phyloP scores from a whole-genome alignment of 352 stramenopile genomes.

The Pythium sp. region DNA sequence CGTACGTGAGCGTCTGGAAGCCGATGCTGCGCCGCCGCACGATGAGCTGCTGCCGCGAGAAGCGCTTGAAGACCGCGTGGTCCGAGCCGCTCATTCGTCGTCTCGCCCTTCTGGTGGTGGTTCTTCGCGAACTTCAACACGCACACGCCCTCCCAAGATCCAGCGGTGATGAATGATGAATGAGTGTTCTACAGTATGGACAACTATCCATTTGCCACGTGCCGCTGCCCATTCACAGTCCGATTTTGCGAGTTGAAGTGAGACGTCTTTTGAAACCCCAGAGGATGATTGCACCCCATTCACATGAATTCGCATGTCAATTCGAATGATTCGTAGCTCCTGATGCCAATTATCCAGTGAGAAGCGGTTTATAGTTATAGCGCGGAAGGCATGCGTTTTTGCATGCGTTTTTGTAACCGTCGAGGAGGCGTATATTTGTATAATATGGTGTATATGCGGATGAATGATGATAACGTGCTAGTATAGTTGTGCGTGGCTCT shows the following conservation, averaged over 20 bases:
- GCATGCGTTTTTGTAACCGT: slow-evolving; percentile 8
- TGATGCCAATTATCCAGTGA: too few relatives aligned
- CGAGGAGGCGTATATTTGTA: neutral
- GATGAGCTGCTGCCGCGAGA: slow-evolving; percentile 45
- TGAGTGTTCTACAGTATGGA: neutral
- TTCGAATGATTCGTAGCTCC: too few relatives aligned
- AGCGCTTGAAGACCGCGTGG: slow-evolving; percentile 48
- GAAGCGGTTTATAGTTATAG: neutral
- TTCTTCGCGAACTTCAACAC: neutral
- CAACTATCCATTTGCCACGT: neutral
- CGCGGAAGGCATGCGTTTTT: slow-evolving; percentile 1
- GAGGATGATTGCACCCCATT: too few relatives aligned
- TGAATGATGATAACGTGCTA: neutral
- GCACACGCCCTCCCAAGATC: neutral
- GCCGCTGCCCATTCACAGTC: neutral
- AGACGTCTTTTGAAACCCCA: neutral
- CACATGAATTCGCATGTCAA: too few relatives aligned
- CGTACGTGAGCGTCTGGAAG: slow-evolving; percentile 39
- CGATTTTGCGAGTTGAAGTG: neutral
- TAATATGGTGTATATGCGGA: neutral
- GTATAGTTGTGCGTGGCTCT: neutral
- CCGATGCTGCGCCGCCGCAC: slow-evolving; percentile 42
- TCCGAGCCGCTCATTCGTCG: slow-evolving; percentile 18
- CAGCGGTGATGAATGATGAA: neutral
- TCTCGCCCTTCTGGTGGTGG: neutral